Evolutionary conservation across 768 basidiomycete genomes (phyloP), one percentile per base, ranked within the genome.

Genomic region (Lanmaoa rubissima): DNA sequence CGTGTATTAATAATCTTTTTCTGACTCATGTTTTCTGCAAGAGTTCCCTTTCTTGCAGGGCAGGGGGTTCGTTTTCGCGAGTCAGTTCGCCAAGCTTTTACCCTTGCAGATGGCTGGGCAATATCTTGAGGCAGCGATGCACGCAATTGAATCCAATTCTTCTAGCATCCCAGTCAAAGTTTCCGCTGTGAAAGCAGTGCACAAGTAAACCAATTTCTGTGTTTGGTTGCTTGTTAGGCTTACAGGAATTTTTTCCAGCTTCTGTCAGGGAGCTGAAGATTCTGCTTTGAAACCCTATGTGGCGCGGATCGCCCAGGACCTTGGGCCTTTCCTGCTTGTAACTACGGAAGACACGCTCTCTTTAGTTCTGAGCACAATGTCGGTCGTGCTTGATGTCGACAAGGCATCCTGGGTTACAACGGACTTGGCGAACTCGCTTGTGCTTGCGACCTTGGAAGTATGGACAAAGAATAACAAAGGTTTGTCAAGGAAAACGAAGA

Each of bases 41-140:
- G 95, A 92, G 24, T 81, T 79, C 54, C 94, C 94, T 0, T 99
- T 98, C 82, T 73, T 99, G 31, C 96, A 98, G 73, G 97, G 96
- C 12, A 82, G 97, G 58, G 91, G 86, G 0, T 97, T 98, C 58
- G 92, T 98, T 44, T 95, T 98, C 62, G 93, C 94, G 3, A 94
- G 92, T 66, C 88, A 94, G 65, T 98, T 85, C 66, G 81, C 90
- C 1, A 83, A 84, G 61, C 73, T 88, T 11, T 78, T 98, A 5
- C 88, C 93, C 0, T 63, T 80, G 13, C 78, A 84, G 54, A 78
- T 94, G 47, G 86, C 91, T 1, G 83, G 83, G 1, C 92, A 94
- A 65, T 98, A 98, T 68, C 77, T 98, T 35, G 85, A 90, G 24
- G 92, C 92, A 5, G 89, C 94, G 0, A 78, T 97, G 32, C 85